Percentiles rank a stretch among this genome's conserved stretches.
These are phyloP conservation scores for Sarocladium oryzae DNA, from an alignment of 2,329 filamentous ascomycete genomes.

Conservation along the genomic window DNA sequence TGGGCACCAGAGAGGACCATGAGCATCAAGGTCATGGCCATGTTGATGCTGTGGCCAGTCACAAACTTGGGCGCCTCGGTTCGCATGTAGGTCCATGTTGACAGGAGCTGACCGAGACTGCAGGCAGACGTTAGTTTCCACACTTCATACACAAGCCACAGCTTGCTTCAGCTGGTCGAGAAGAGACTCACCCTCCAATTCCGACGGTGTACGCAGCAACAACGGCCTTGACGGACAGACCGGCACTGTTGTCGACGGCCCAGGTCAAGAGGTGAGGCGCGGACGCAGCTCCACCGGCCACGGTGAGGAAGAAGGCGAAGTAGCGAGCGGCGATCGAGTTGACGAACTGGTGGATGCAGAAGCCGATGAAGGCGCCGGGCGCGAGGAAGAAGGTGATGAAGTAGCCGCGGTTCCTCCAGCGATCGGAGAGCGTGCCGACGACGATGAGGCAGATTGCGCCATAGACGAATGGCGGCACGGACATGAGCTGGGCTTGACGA, in stretches of 20 bases:
- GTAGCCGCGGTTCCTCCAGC: background rate
- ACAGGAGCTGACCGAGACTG: background rate
- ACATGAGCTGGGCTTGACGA: constrained; percentile 19
- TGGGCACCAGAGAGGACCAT: background rate
- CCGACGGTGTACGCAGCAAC: background rate
- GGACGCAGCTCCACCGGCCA: background rate
- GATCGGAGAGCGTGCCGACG: constrained; percentile 9
- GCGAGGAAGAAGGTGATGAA: background rate
- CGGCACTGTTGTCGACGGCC: background rate
- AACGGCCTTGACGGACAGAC: background rate
- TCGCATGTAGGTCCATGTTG: background rate
- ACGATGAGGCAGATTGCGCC: constrained; percentile 11
- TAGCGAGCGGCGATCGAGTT: background rate
- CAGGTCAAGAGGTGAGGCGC: background rate
- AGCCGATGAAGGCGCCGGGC: background rate
- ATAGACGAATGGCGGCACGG: constrained; percentile 26
- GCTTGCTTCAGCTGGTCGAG: too few species aligned
- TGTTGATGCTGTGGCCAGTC: background rate
- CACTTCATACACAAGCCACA: too few species aligned
- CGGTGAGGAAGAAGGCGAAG: background rate
- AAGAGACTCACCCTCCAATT: background rate
- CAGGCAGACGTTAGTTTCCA: too few species aligned
- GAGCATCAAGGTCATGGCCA: background rate
- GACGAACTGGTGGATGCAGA: background rate
- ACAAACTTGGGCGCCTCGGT: background rate